phyloP scores from a whole-genome alignment of 495 filamentous ascomycete species.

The Bombardia bombarda region DNA sequence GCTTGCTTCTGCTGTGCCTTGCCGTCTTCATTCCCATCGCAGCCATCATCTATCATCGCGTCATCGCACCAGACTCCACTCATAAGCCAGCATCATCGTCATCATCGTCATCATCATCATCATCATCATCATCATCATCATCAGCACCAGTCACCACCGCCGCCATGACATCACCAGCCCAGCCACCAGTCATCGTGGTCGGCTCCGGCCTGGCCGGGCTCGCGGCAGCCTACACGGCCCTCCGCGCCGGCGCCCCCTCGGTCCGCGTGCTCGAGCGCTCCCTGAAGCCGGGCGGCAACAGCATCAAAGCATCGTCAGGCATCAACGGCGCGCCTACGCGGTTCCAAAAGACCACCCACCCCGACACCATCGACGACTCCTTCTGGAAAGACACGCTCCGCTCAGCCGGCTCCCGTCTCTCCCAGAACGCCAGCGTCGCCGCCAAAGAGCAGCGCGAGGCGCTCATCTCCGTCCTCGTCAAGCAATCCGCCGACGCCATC shows the following conservation, averaged over 20 bases:
- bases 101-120: background rate
- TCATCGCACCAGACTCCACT: background rate
- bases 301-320: constrained; percentile 54
- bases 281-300: constrained; percentile 51
- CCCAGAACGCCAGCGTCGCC: constrained; percentile 4
- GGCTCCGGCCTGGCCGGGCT: constrained; percentile 47
- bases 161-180: background rate
- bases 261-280: constrained; percentile 47
- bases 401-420: constrained; percentile 33
- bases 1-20: constrained; percentile 2
- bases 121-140: background rate
- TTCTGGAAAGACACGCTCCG: constrained; percentile 48
- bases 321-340: constrained; percentile 52
- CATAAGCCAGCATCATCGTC: background rate
- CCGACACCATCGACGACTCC: background rate
- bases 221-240: constrained; percentile 39
- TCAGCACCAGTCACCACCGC: background rate
- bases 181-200: constrained; percentile 34
- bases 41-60: constrained; percentile 6
- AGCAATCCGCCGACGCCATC: constrained; percentile 33
- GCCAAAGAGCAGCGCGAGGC: constrained; percentile 21
- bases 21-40: constrained; percentile 11
- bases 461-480: constrained; percentile 36
- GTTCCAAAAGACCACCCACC: constrained; percentile 13
- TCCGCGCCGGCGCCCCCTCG: constrained; percentile 29